phyloP scores from a whole-genome alignment of 768 basidiomycete species.

The Lactifluus volemus region DNA sequence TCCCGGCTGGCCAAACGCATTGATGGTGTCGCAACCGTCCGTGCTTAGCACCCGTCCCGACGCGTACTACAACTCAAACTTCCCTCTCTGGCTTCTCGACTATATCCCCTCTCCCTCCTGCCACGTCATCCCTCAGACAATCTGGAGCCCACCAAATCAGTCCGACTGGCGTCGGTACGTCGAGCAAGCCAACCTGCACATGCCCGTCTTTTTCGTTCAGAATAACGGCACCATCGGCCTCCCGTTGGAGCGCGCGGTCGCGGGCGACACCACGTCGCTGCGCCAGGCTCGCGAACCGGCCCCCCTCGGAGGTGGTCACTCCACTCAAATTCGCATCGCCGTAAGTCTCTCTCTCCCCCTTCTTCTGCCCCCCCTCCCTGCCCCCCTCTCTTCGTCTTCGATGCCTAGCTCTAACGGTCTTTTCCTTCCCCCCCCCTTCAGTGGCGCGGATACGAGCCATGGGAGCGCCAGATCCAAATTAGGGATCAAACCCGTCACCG shows the following conservation, averaged over 20 bases:
- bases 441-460: slow-evolving; percentile 15
- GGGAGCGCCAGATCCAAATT: slow-evolving; percentile 16
- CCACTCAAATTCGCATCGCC: slow-evolving; percentile 13
- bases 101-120: background rate
- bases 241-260: background rate
- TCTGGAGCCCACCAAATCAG: slow-evolving; percentile 15
- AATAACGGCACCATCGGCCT: slow-evolving; percentile 6
- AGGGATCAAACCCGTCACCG: slow-evolving; percentile 14
- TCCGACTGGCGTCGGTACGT: slow-evolving; percentile 17
- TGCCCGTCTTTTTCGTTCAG: slow-evolving; percentile 15
- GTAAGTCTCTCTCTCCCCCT: background rate
- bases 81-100: slow-evolving; percentile 11
- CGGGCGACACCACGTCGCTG: slow-evolving; percentile 4
- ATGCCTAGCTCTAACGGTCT: no score
- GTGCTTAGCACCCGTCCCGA: background rate
- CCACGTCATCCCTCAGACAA: slow-evolving; percentile 7
- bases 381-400: background rate
- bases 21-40: slow-evolving; percentile 4
- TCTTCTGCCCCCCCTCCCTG: background rate
- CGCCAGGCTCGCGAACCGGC: background rate
- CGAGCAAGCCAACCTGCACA: slow-evolving; percentile 9
- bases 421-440: background rate
- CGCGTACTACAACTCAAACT: background rate
- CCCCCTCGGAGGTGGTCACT: slow-evolving; percentile 12
- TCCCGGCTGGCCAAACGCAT: background rate